Evolutionary conservation across 2,329 filamentous ascomycete species (phyloP), one percentile per base, ranked within the genome.

Genomic region (Fusarium burgessii): DNA sequence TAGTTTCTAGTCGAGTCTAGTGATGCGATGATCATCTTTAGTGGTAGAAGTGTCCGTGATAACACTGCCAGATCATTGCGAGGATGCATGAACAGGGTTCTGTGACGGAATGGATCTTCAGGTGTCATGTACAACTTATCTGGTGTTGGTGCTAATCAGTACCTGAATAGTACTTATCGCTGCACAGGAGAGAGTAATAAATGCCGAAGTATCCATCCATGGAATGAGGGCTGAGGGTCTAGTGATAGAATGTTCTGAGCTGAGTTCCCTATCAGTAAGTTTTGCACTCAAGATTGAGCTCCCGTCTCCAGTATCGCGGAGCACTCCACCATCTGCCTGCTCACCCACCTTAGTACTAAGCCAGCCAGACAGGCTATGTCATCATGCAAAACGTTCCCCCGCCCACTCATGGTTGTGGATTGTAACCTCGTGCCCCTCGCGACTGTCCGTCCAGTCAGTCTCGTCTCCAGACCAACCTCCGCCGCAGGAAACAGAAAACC

Each of bases 351-450:
- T 20, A 29, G 29, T 33, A 17, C 14, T 33, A 29, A 29, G 23
- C 23, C 29, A 29, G 29, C 32, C 35, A 20, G 45, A 50, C 40
- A 27, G 51, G 57, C 68, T 70, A 72, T 72, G 69, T 72, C 70
- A 72, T 72, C 69, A 71, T 70, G 55, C 55, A 64, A 71, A 68
- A 55, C 25, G 36, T 49, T 45, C 54, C 63, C 61, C 45, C 54
- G 46, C 70, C 70, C 69, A 70, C 52, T 70, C 68, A 71, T 64
- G 41, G 38, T 18, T 29, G 56, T 50, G 51, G 46, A 55, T 55
- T 52, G 56, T 51, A 59, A 72, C 69, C 68, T 72, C 69, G 65
- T 72, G 68, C 65, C 69, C 69, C 69, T 72, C 69, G 40, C 64
- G 29, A 29, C 23, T 23, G 23, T 23, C 23, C 23, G 23, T 23